Base-by-base conservation (phyloP, 176 grass and related monocot genomes). In the Avena eriantha region DNA sequence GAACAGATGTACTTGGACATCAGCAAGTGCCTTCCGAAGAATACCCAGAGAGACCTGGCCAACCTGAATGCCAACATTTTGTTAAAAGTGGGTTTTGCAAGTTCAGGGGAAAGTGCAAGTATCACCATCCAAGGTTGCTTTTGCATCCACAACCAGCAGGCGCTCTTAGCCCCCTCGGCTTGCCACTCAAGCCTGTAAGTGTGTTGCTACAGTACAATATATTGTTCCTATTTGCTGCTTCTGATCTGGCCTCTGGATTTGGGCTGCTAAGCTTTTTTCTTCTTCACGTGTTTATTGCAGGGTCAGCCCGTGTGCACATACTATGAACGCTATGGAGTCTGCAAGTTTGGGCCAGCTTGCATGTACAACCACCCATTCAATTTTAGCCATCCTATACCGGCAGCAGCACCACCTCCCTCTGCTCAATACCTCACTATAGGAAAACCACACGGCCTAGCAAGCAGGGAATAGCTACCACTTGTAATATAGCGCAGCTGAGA, bases 151-250 rank as follows among this genome's bases (percentile, higher is more conserved):
- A 64, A 7, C 71, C 49, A 76, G 57, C 86, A 63, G 83, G 83
- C 39, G 83, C 79, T 83, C 86, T 97, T 78, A 94, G 90, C 82
- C 88, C 95, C 49, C 77, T 97, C 21, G 95, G 95, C 53, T 43
- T 94, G 95, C 95, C 95, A 83, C 82, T 94, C 66, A 97, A 94
- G 76, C 90, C 95, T 75, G 95, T 97, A 83, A 80, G 91, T 89
- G 72, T 8, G 50, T 67, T 8, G 17, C 45, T 80, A 69, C 29
- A 41, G 39, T 41, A 41, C 39, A 5, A 41, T 41, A 8, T 41
- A 7, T 29, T 29, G 29, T 41, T 41, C 39, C 39, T 41, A 46
- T n/a, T 78, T 45, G 45, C 67, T 78, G 14, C 45, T 74, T 86
- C 11, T 36, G 4, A 22, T 59, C 55, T 36, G 23, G 7, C 64